Evolutionary conservation across 2,329 filamentous ascomycete species (phyloP).

Genomic region (Cladosporium phlei): DNA sequence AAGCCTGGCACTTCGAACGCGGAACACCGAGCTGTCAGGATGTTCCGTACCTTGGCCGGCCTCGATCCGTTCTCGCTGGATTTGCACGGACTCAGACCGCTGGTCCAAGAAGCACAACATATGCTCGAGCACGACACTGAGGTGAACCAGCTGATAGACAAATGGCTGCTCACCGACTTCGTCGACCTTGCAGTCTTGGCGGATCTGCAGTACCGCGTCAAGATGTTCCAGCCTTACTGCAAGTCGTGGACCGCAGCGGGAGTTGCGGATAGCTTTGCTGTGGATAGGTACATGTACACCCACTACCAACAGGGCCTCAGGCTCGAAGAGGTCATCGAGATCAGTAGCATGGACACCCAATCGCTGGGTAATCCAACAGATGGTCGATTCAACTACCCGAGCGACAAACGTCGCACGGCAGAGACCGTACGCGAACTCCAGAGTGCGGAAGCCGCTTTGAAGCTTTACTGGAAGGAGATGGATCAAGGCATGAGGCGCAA

Average conservation of each 20-base stretch:
- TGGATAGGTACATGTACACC: not conserved
- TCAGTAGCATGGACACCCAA: not conserved
- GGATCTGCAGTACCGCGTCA: constrained; percentile 19
- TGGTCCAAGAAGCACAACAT: constrained; percentile 26
- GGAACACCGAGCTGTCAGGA: not conserved
- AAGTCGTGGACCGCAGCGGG: not conserved
- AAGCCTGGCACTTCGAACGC: not conserved
- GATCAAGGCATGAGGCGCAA: not conserved
- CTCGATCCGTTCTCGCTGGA: constrained; percentile 15
- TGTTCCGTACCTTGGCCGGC: not conserved
- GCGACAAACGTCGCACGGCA: constrained; percentile 43
- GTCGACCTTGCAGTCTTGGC: constrained; percentile 26
- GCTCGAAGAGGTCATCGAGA: not conserved
- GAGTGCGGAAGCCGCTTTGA: constrained; percentile 45
- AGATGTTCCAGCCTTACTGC: constrained; percentile 16
- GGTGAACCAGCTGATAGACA: constrained; percentile 21
- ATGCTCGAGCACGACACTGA: constrained; percentile 26
- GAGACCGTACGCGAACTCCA: constrained; percentile 44
- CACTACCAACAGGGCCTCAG: too few species aligned
- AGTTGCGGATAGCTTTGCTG: not conserved
- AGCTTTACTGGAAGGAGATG: constrained; percentile 42
- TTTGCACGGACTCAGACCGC: constrained; percentile 19
- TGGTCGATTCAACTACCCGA: constrained; percentile 46
- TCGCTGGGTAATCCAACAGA: not conserved
- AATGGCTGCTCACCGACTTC: constrained; percentile 23